A percentile compares a stretch with the other conserved stretches of the same genome.
Evolutionary conservation across 2,329 filamentous ascomycete species (phyloP).

Genomic region (Lachnellula occidentalis): DNA sequence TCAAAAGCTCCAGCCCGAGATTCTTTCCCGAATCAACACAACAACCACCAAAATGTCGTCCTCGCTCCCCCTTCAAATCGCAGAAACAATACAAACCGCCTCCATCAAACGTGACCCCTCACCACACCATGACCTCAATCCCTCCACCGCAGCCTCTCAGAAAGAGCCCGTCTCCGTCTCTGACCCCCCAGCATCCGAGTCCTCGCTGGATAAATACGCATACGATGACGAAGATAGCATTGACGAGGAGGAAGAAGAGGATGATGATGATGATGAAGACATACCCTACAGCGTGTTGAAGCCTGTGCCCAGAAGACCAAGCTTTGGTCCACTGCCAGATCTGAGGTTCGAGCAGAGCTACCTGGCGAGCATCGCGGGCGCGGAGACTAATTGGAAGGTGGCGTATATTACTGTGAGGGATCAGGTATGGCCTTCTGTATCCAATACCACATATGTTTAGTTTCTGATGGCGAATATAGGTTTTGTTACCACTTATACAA

Average conservation of each 20-base stretch:
- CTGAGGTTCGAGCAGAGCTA: constrained; percentile 98
- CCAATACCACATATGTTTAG: neutral
- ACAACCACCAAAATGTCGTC: constrained; percentile 22
- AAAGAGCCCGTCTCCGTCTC: constrained; percentile 53
- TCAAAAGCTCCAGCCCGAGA: neutral
- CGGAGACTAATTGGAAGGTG: constrained; percentile 74
- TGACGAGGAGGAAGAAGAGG: constrained; percentile 41
- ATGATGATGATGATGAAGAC: constrained; percentile 43
- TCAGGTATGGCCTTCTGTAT: constrained; percentile 55
- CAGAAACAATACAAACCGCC: constrained; percentile 74
- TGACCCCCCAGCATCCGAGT: constrained; percentile 24
- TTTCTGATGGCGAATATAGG: constrained; percentile 39
- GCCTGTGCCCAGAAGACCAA: constrained; percentile 45
- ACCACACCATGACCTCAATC: constrained; percentile 69
- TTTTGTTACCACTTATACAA: constrained; percentile 81
- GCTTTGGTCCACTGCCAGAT: constrained; percentile 69
- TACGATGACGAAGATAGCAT: constrained; percentile 36
- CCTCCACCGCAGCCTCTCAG: constrained; percentile 66
- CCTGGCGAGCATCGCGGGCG: constrained; percentile 76
- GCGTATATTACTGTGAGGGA: constrained; percentile 81
- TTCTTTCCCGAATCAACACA: neutral
- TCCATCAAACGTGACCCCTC: constrained; percentile 71
- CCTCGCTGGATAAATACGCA: constrained; percentile 29
- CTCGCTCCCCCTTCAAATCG: constrained; percentile 57
- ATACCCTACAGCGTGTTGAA: constrained; percentile 62